Conservation (phyloP, 2,329 filamentous ascomycete species). For the Arthrobotrys iridis region DNA sequence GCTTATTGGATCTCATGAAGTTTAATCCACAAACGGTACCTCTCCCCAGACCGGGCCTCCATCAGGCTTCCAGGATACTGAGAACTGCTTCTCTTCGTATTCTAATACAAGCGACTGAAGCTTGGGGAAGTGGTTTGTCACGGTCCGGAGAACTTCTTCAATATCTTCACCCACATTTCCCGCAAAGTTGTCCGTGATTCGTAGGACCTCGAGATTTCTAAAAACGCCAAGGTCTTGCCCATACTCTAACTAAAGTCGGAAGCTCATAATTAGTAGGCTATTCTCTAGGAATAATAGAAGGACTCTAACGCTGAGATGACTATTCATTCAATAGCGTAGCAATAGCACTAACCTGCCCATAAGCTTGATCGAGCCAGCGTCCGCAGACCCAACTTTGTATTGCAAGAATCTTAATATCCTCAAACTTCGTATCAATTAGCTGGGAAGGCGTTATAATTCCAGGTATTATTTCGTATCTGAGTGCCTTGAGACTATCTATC, state of each 20-base stretch:
- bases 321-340: not conserved
- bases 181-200: not conserved
- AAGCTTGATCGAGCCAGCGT: not conserved
- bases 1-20: not conserved
- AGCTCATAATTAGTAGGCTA: too few species aligned
- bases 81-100: constrained; percentile 12
- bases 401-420: constrained; percentile 4
- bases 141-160: not conserved
- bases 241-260: too few species aligned
- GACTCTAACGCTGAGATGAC: too few species aligned
- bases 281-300: too few species aligned
- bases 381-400: constrained; percentile 6
- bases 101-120: constrained; percentile 18
- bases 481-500: constrained; percentile 13
- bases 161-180: not conserved
- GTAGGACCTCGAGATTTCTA: not conserved
- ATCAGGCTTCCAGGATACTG: constrained; percentile 9
- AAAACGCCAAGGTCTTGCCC: constrained; percentile 7
- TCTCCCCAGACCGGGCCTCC: not conserved
- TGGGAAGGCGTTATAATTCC: not conserved
- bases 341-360: not conserved
- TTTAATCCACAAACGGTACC: not conserved
- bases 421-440: constrained; percentile 12
- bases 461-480: constrained; percentile 3
- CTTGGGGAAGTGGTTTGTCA: constrained; percentile 8